Evolutionary conservation across 129 eudicot species (phyloP).

Genomic region (Glebionis coronaria): DNA sequence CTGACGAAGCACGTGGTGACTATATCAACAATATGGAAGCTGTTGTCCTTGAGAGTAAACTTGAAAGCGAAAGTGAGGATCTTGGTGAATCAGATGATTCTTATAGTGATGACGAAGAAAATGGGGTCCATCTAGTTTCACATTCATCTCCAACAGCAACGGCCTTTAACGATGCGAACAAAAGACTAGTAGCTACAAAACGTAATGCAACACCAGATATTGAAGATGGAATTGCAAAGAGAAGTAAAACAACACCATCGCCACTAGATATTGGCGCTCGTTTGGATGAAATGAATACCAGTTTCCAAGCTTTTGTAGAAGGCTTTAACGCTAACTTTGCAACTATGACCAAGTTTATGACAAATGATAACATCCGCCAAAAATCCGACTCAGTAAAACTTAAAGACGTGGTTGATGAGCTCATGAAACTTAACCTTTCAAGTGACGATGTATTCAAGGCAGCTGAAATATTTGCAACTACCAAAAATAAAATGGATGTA

Average conservation of each 20-base stretch:
- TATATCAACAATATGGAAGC: neutral
- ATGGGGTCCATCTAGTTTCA: neutral
- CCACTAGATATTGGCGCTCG: neutral
- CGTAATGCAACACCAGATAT: neutral
- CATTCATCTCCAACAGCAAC: constrained; percentile 7
- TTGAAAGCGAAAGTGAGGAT: constrained; percentile 8
- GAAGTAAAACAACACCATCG: neutral
- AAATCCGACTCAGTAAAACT: constrained; percentile 11
- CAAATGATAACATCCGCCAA: neutral
- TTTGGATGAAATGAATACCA: neutral
- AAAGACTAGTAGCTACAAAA: neutral
- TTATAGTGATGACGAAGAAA: constrained; percentile 3
- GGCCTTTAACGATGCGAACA: neutral
- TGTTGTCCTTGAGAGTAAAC: neutral
- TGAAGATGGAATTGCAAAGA: neutral
- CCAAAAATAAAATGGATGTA: constrained; percentile 17
- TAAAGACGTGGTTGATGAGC: neutral
- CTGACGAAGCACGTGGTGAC: neutral
- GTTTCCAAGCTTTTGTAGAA: constrained; percentile 11
- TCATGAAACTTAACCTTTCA: constrained; percentile 18
- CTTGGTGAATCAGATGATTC: constrained; percentile 9
- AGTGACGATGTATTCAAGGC: constrained; percentile 18
- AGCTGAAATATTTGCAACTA: constrained; percentile 15
- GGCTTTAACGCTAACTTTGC: constrained; percentile 18
- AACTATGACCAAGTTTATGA: neutral